Evolutionary conservation across 2,329 filamentous ascomycete genomes (phyloP).

Genomic region (Arthrinium phaeospermum): DNA sequence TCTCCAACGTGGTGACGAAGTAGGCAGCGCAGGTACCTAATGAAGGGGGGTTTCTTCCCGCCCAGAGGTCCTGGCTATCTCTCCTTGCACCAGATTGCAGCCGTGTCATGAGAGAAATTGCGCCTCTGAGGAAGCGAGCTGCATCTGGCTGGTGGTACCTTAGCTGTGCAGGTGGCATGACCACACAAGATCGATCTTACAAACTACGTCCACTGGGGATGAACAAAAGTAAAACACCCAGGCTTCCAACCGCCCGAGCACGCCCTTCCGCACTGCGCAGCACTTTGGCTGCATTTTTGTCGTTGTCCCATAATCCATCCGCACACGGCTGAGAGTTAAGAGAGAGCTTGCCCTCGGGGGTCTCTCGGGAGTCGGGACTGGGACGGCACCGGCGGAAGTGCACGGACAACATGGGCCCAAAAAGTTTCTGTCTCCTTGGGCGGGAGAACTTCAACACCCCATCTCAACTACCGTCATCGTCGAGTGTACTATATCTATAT

Average conservation of each 20-base stretch:
- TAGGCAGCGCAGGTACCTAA: background rate
- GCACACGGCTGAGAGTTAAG: background rate
- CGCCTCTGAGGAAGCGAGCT: background rate
- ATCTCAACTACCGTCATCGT: conserved; percentile 7
- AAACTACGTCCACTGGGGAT: background rate
- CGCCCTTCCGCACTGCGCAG: background rate
- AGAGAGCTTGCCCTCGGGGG: background rate
- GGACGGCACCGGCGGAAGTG: background rate
- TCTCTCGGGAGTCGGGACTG: background rate
- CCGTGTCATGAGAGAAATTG: background rate
- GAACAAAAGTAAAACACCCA: background rate
- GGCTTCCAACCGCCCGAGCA: background rate
- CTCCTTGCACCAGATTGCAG: background rate
- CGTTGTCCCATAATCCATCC: background rate
- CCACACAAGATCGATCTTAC: background rate
- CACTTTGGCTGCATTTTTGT: background rate
- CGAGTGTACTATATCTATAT: background rate
- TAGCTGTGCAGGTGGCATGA: background rate
- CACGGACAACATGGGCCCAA: background rate
- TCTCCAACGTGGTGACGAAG: background rate
- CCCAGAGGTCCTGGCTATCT: background rate
- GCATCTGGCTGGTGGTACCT: background rate
- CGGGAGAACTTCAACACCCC: conserved; percentile 11
- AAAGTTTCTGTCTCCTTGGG: conserved; percentile 1
- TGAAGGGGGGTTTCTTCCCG: background rate